phyloP scores from a whole-genome alignment of 306 rosid genomes.

The Hippophae tibetana region DNA sequence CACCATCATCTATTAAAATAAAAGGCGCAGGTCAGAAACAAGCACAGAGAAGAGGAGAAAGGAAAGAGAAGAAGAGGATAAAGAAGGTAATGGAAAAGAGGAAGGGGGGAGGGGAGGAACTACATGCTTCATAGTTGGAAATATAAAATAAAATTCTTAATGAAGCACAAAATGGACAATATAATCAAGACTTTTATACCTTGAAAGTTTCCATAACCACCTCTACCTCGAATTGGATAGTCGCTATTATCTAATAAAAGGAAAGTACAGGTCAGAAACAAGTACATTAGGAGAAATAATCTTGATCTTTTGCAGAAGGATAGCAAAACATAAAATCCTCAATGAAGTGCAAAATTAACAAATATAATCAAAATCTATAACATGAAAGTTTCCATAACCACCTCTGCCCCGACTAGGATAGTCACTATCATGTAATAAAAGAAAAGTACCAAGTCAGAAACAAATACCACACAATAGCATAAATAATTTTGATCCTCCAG shows the following conservation, averaged over 20 bases:
- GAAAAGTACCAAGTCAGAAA: not conserved
- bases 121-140: not conserved
- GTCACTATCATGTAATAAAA: conserved; percentile 59
- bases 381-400: conserved; percentile 35
- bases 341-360: not conserved
- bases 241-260: no score
- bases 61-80: not conserved
- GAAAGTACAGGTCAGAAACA: no score
- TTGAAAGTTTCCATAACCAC: conserved; percentile 22
- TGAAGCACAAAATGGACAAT: not conserved
- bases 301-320: no score
- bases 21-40: not conserved
- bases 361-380: not conserved
- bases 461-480: not conserved
- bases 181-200: conserved; percentile 22
- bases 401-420: conserved; percentile 74
- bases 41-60: conserved; percentile 3
- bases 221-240: not conserved
- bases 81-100: no score
- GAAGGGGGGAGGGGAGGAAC: not conserved
- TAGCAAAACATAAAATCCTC: not conserved
- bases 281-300: no score
- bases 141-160: not conserved
- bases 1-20: conserved; percentile 53
- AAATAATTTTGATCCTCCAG: no score